A percentile compares a stretch with the other conserved stretches of the same genome.
Conservation (phyloP, 768 basidiomycete genomes). For the Leccinum variicolor region DNA sequence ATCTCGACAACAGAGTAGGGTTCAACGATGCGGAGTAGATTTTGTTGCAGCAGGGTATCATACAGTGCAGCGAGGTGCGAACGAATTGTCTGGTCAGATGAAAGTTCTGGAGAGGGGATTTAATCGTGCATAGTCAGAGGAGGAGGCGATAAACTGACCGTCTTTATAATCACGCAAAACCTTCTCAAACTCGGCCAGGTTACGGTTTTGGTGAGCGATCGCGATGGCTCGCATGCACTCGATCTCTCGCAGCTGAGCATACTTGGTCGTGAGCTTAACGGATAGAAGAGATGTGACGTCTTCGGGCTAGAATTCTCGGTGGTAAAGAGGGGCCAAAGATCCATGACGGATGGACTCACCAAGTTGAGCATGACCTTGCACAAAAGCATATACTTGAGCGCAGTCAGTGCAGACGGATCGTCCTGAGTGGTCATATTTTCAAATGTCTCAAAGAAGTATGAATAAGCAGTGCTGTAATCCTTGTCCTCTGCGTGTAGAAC, state of each 20-base stretch:
- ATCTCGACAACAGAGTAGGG: slow-evolving; percentile 94
- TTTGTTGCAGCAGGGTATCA: slow-evolving; percentile 95
- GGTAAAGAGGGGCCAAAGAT: neutral
- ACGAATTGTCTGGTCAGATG: slow-evolving; percentile 92
- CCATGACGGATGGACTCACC: slow-evolving; percentile 44
- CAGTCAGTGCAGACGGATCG: slow-evolving; percentile 69
- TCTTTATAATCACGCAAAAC: slow-evolving; percentile 83
- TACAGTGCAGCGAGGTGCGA: slow-evolving; percentile 92
- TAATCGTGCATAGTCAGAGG: neutral
- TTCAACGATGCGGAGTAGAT: slow-evolving; percentile 91
- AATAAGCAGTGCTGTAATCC: slow-evolving; percentile 95
- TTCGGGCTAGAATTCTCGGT: slow-evolving; percentile 60
- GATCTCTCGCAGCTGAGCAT: slow-evolving; percentile 83
- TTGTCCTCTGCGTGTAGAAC: slow-evolving; percentile 95
- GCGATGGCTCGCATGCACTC: slow-evolving; percentile 97
- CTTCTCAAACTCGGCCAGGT: slow-evolving; percentile 85
- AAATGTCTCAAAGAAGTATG: slow-evolving; percentile 96
- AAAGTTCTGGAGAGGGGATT: slow-evolving; percentile 62
- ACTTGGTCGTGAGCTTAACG: slow-evolving; percentile 85
- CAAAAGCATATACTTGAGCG: slow-evolving; percentile 95
- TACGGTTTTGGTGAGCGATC: slow-evolving; percentile 87
- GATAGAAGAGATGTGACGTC: slow-evolving; percentile 86
- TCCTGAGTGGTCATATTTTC: slow-evolving; percentile 83
- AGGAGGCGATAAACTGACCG: slow-evolving; percentile 39
- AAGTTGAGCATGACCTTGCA: slow-evolving; percentile 98